Conservation (phyloP, 306 rosid genomes). For the Pterocarpus macrocarpus region DNA sequence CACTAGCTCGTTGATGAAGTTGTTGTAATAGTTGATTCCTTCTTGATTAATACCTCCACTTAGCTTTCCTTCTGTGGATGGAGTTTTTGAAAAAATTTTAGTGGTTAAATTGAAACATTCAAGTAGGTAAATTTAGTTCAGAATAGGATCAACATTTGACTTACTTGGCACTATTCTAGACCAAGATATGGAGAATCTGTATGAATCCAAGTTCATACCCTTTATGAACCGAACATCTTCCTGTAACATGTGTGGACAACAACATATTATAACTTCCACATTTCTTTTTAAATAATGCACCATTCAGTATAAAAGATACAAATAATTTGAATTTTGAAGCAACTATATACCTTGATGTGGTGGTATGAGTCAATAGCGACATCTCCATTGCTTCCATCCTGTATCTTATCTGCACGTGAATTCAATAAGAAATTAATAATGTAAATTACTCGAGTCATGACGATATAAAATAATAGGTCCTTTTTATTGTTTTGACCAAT, state of each 20-base stretch:
- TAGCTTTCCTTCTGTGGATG: constrained; percentile 57
- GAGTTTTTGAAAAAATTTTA: background rate
- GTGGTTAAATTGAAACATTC: background rate
- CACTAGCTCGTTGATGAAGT: constrained; percentile 63
- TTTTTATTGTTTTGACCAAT: background rate
- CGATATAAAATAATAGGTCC: background rate
- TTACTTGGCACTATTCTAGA: constrained; percentile 75
- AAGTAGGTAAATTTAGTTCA: background rate
- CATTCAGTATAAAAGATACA: background rate
- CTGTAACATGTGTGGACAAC: constrained; percentile 27
- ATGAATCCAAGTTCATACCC: constrained; percentile 66
- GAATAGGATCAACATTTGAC: background rate
- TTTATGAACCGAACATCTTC: constrained; percentile 73
- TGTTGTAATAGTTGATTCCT: constrained; percentile 67
- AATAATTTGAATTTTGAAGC: background rate
- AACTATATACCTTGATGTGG: constrained; percentile 47
- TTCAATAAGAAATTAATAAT: background rate
- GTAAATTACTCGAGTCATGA: background rate
- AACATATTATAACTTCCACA: background rate
- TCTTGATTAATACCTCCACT: constrained; percentile 67
- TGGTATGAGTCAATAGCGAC: constrained; percentile 59
- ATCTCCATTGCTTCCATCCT: constrained; percentile 55
- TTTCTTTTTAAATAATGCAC: background rate
- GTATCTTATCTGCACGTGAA: constrained; percentile 47
- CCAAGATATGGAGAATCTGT: constrained; percentile 81